These are phyloP conservation scores for Ocimum tenuiflorum DNA, from an alignment of 257 asterid genomes.

Conservation along the genomic window DNA sequence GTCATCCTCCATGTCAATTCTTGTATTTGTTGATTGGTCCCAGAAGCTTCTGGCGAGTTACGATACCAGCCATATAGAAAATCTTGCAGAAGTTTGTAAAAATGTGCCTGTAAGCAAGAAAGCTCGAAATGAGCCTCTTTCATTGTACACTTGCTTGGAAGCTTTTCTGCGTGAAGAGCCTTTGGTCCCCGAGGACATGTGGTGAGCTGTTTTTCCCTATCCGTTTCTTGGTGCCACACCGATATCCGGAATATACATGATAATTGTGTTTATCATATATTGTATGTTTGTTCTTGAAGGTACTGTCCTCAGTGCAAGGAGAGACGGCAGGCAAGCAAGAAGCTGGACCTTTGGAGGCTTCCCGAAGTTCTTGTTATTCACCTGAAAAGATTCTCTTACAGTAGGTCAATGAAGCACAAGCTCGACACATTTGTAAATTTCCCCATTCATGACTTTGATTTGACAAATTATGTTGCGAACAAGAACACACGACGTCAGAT, in stretches of 20 bases:
- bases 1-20: constrained; percentile 81
- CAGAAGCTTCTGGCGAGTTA: constrained; percentile 83
- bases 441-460: constrained; percentile 85
- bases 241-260: not conserved
- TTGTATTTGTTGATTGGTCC: constrained; percentile 96
- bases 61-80: constrained; percentile 74
- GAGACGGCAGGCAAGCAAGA: constrained; percentile 96
- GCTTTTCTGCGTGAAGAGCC: constrained; percentile 98
- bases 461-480: constrained; percentile 90
- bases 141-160: constrained; percentile 94
- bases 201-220: constrained; percentile 41
- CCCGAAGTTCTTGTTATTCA: constrained; percentile 97
- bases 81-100: constrained; percentile 77
- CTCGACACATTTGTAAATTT: constrained; percentile 93
- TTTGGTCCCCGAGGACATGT: constrained; percentile 98
- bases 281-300: constrained; percentile 38
- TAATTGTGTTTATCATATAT: not conserved
- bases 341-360: constrained; percentile 98
- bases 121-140: constrained; percentile 94
- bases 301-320: constrained; percentile 97
- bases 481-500: constrained; percentile 74
- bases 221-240: constrained; percentile 10
- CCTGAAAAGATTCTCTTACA: constrained; percentile 91
- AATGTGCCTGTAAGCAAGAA: constrained; percentile 73
- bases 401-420: constrained; percentile 97